Percentiles rank a stretch among this genome's conserved stretches.
phyloP scores from a whole-genome alignment of 768 basidiomycete species.

The Pisolithus albus region DNA sequence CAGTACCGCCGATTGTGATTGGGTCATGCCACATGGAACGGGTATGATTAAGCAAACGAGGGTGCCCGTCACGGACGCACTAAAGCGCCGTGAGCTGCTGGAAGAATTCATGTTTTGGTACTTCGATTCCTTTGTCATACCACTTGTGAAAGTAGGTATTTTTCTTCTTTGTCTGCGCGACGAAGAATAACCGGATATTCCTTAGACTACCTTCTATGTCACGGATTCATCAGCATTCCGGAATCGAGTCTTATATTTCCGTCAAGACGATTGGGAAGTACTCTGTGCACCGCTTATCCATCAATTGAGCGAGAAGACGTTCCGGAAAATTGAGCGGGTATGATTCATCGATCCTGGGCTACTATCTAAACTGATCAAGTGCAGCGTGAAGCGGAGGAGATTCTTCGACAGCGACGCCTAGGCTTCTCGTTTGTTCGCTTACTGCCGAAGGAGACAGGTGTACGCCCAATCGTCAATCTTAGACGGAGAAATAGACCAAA shows the following conservation, averaged over 20 bases:
- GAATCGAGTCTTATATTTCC: conserved; percentile 82
- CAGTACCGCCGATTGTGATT: conserved; percentile 66
- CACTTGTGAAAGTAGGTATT: conserved; percentile 55
- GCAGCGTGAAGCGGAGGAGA: conserved; percentile 57
- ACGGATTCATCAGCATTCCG: conserved; percentile 86
- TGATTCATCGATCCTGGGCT: neutral
- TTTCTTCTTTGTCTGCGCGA: neutral
- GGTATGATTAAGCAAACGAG: conserved; percentile 36
- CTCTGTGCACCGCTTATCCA: conserved; percentile 78
- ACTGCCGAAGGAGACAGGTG: conserved; percentile 91
- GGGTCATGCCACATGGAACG: conserved; percentile 52
- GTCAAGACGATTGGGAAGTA: conserved; percentile 88
- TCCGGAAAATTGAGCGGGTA: conserved; percentile 66
- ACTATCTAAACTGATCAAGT: neutral
- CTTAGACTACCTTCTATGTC: conserved; percentile 86
- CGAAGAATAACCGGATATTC: neutral
- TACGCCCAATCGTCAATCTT: conserved; percentile 91
- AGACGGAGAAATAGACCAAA: conserved; percentile 40
- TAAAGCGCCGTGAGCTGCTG: conserved; percentile 73
- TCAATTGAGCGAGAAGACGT: conserved; percentile 62
- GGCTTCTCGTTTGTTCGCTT: conserved; percentile 84
- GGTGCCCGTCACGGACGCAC: conserved; percentile 56
- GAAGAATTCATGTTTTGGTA: conserved; percentile 95
- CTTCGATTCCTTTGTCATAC: conserved; percentile 77
- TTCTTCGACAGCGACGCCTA: conserved; percentile 64